Evolutionary conservation across 148 eudicot species (phyloP).

Genomic region (Dysphania ambrosioides): DNA sequence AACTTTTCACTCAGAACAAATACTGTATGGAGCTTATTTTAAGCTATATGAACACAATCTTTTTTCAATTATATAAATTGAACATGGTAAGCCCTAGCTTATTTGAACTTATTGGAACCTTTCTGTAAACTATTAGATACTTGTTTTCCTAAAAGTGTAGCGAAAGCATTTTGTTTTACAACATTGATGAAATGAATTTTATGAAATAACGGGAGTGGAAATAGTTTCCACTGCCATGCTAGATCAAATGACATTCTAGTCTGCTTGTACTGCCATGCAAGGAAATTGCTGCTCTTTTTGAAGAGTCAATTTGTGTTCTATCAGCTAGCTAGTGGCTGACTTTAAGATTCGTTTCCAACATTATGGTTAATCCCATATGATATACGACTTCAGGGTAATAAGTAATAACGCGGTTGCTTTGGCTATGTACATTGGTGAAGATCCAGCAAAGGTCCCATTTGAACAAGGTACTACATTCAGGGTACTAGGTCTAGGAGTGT

Average conservation of each 20-base stretch:
- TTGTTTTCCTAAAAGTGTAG: too few species aligned
- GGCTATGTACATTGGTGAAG: constrained; percentile 91
- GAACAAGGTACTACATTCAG: constrained; percentile 68
- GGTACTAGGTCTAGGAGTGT: too few species aligned
- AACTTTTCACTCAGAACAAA: background rate
- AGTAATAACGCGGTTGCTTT: constrained; percentile 82
- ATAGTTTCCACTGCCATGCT: background rate
- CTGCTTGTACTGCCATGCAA: background rate
- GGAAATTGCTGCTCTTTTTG: background rate
- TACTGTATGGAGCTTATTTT: too few species aligned
- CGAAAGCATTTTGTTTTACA: background rate
- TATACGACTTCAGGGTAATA: constrained; percentile 51
- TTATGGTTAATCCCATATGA: background rate
- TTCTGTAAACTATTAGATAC: too few species aligned
- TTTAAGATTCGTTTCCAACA: background rate
- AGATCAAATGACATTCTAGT: background rate
- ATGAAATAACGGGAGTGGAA: background rate
- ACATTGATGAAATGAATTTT: background rate
- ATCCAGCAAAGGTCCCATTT: constrained; percentile 84
- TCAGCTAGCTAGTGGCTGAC: background rate
- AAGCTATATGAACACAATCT: too few species aligned
- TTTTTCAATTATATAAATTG: background rate
- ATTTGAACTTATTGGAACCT: too few species aligned
- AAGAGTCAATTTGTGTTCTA: background rate
- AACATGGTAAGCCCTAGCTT: background rate